phyloP scores from a whole-genome alignment of 2,329 filamentous ascomycete genomes.

The Fusarium duplospermum region DNA sequence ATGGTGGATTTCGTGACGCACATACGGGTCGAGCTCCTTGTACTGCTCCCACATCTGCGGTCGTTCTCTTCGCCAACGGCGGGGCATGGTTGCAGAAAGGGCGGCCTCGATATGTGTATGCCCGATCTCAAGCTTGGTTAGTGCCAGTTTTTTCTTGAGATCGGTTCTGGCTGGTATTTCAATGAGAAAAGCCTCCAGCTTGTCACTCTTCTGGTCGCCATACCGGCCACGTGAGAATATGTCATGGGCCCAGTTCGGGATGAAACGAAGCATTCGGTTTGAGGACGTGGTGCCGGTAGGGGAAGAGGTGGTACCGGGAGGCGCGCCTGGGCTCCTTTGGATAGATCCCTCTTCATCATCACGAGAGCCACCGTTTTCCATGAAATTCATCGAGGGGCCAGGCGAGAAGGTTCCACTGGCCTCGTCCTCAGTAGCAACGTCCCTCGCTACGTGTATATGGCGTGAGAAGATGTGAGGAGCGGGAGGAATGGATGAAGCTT shows the following conservation, averaged over 20 bases:
- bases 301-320: neutral
- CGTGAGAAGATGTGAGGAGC: neutral
- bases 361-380: neutral
- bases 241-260: neutral
- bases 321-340: neutral
- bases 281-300: neutral
- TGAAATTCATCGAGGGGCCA: no score
- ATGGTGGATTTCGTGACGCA: neutral
- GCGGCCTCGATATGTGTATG: neutral
- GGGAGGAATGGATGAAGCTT: neutral
- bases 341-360: neutral
- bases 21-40: neutral
- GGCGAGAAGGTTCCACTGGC: no score
- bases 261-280: neutral
- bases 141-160: neutral
- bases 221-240: neutral
- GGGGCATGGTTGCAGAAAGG: neutral
- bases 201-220: neutral
- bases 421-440: neutral
- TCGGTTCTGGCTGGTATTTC: neutral
- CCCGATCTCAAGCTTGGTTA: neutral
- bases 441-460: neutral
- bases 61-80: neutral
- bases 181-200: conserved; percentile 1
- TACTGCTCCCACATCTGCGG: neutral